Base-by-base conservation (phyloP, 495 filamentous ascomycete genomes). In the Peziza echinospora region DNA sequence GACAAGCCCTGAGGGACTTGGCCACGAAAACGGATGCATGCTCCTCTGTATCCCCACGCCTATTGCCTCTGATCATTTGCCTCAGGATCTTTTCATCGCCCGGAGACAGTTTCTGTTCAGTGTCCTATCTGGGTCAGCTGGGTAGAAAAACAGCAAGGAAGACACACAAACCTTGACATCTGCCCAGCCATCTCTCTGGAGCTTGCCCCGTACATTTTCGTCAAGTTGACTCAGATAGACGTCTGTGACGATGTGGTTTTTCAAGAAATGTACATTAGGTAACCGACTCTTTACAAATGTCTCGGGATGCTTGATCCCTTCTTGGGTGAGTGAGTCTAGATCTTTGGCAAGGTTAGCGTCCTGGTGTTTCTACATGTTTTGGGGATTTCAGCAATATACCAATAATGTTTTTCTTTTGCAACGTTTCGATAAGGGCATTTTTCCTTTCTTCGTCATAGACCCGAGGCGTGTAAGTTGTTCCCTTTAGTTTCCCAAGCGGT, bases 161-260 rank as follows among this genome's bases (percentile, higher is more conserved):
- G n/a, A n/a, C n/a, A 44, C 30, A 37, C 44, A 25, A 23, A 45
- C 53, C 52, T 55, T 56, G 26, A 57, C 39, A 24, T 56, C 48
- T 24, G 53, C 53, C 50, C 55, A 58, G 37, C 47, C 56, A 28
- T 57, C 42, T 45, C 26, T 55, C 22, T 47, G 44, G 26, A 58
- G 47, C 13, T 47, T 39, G 11, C 51, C 45, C 9, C 43, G 41
- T 7, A 57, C 28, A 9, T 30, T 46, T 44, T 37, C 43, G 43
- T 53, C 47, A 9, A 49, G 16, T 34, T 45, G 47, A 26, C 44
- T 43, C n/a, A 58, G 48, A 17, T 53, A 57, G 8, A 40, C 45
- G 13, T 54, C 28, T 21, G 51, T 58, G 26, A 53, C 48, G 47
- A 58, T 51, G 44, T 57, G 50, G 8, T 16, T 39, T n/a, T 43